Evolutionary conservation across 345 rosid species (phyloP).

Genomic region (Pistacia integerrima): DNA sequence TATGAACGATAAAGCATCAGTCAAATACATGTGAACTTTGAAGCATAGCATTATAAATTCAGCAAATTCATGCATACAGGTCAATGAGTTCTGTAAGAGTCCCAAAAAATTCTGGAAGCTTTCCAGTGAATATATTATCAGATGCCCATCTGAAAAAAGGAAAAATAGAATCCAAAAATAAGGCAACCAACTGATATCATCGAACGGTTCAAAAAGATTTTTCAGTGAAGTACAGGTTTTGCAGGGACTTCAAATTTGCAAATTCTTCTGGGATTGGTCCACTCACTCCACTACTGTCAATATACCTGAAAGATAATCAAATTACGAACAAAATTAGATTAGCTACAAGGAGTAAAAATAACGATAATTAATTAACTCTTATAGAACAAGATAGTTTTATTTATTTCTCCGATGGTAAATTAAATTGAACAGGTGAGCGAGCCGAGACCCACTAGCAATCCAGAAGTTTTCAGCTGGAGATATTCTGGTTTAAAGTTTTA

Average conservation of each 20-base stretch:
- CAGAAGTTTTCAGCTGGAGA: not conserved
- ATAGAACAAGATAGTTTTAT: not conserved
- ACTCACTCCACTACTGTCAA: conserved; percentile 64
- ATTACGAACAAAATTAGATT: conserved; percentile 6
- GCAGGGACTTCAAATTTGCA: conserved; percentile 48
- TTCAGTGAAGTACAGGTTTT: conserved; percentile 39
- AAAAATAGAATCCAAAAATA: not conserved
- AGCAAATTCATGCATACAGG: conserved; percentile 39
- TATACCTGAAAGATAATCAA: conserved; percentile 40
- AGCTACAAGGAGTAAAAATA: not conserved
- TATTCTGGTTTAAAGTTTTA: not conserved
- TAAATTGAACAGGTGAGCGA: too few species aligned
- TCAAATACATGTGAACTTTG: not conserved
- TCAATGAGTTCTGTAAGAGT: conserved; percentile 41
- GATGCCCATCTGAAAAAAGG: conserved; percentile 58
- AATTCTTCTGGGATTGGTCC: conserved; percentile 53
- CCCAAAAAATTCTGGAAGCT: conserved; percentile 51
- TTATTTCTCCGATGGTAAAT: not conserved
- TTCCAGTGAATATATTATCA: conserved; percentile 54
- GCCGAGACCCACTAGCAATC: not conserved
- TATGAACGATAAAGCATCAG: conserved; percentile 20
- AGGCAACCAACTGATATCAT: conserved; percentile 4
- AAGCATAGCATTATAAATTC: not conserved
- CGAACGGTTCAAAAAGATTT: not conserved
- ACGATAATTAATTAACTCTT: not conserved